Conservation (phyloP, 306 rosid species). For the Glycyrrhiza uralensis region DNA sequence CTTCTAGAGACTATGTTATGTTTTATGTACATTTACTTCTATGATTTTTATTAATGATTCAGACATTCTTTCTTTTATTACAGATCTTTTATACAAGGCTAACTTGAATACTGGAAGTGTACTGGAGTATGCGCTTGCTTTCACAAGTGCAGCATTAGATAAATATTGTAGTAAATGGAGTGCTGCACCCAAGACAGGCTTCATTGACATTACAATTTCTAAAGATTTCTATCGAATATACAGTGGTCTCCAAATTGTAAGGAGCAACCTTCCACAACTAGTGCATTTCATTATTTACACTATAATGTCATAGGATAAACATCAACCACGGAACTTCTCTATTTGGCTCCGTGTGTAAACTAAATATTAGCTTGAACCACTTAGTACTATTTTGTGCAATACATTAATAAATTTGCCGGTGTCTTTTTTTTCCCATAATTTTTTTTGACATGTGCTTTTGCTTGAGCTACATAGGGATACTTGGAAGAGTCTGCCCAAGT, state of each 20-base stretch:
- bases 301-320: conserved; percentile 5
- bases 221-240: conserved; percentile 94
- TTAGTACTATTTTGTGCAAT: background rate
- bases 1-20: background rate
- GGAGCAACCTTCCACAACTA: conserved; percentile 23
- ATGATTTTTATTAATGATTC: conserved; percentile 10
- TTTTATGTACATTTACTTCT: conserved; percentile 9
- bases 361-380: background rate
- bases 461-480: conserved; percentile 60
- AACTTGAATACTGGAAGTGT: conserved; percentile 95
- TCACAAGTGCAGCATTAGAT: conserved; percentile 95
- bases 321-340: background rate
- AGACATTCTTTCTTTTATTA: conserved; percentile 15
- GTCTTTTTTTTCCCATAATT: background rate
- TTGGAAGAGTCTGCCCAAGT: conserved; percentile 75
- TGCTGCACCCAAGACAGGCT: conserved; percentile 92
- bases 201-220: conserved; percentile 92
- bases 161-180: conserved; percentile 96
- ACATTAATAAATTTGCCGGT: conserved; percentile 10
- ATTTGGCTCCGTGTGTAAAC: conserved; percentile 10
- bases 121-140: conserved; percentile 93
- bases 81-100: conserved; percentile 95
- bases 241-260: conserved; percentile 98
- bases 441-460: conserved; percentile 27
- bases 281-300: background rate